phyloP scores from a whole-genome alignment of 192 early-diverging fungal species.

The Irineochytrium annulatum region DNA sequence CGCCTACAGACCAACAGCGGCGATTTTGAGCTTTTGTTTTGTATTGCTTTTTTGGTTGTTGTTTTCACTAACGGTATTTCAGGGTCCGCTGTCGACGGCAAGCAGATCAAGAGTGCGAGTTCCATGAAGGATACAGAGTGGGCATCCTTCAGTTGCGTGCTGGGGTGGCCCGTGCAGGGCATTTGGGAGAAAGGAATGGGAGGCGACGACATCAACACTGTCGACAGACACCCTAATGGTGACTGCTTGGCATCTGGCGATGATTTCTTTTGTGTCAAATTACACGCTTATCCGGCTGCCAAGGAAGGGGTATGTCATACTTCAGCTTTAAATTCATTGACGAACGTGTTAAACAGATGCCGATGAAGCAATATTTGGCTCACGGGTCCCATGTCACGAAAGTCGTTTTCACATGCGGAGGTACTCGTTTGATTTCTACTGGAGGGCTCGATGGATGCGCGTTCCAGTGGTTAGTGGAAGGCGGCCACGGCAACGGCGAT shows the following conservation, averaged over 20 bases:
- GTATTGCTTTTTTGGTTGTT: slow-evolving; percentile 8
- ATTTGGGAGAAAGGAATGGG: slow-evolving; percentile 10
- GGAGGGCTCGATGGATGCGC: slow-evolving; percentile 21
- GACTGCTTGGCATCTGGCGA: slow-evolving; percentile 12
- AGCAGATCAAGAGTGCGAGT: neutral
- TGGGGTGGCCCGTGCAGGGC: neutral
- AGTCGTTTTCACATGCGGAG: slow-evolving; percentile 8
- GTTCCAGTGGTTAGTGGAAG: too few species aligned
- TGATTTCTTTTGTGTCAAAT: slow-evolving; percentile 9
- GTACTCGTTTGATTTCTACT: slow-evolving; percentile 16
- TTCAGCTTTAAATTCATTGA: neutral
- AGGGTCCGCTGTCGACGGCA: neutral
- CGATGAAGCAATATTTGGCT: slow-evolving; percentile 19
- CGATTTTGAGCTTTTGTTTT: slow-evolving; percentile 14
- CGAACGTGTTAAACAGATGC: slow-evolving; percentile 3
- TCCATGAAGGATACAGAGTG: slow-evolving; percentile 10
- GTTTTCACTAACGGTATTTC: too few species aligned
- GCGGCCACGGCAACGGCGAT: too few species aligned
- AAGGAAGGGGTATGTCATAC: slow-evolving; percentile 1
- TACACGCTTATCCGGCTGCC: slow-evolving; percentile 7
- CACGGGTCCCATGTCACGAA: slow-evolving; percentile 18
- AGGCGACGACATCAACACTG: slow-evolving; percentile 13
- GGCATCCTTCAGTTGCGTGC: slow-evolving; percentile 1
- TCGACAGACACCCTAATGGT: slow-evolving; percentile 4
- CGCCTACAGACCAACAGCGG: slow-evolving; percentile 16